Conservation (phyloP, 129 eudicot genomes). For the Helichrysum umbraculigerum region DNA sequence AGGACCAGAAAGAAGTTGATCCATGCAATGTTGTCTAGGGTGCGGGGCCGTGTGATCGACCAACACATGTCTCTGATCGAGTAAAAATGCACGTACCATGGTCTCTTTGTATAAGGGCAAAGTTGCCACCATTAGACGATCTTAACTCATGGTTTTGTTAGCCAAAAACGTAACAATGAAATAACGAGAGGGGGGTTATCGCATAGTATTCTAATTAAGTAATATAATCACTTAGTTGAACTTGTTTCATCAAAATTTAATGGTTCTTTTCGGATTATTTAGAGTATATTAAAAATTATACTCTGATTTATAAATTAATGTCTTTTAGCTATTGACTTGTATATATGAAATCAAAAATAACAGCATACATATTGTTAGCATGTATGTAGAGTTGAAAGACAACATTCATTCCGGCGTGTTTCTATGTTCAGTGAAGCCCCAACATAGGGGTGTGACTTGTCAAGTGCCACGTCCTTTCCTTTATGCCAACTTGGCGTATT, state of each 20-base stretch:
- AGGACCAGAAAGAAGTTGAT: background rate
- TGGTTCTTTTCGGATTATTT: no score
- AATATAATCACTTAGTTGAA: no score
- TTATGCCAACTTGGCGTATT: background rate
- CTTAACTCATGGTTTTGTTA: background rate
- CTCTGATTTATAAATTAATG: no score
- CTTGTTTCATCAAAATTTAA: no score
- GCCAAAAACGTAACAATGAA: background rate
- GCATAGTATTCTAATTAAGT: no score
- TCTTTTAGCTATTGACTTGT: no score
- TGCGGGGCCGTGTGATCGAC: background rate
- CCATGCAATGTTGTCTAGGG: background rate
- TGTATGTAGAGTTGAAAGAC: background rate
- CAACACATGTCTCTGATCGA: background rate
- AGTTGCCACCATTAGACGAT: background rate
- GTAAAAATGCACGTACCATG: background rate
- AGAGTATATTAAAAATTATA: no score
- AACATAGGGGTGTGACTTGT: constrained; percentile 14
- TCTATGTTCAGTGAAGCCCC: constrained; percentile 15
- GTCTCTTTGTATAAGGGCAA: background rate
- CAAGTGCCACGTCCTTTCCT: constrained; percentile 13
- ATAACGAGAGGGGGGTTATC: no score
- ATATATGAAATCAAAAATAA: no score
- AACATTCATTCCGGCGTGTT: background rate
- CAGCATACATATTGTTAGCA: no score